phyloP scores from a whole-genome alignment of 495 filamentous ascomycete species.

The Parachaetomium inaequale region DNA sequence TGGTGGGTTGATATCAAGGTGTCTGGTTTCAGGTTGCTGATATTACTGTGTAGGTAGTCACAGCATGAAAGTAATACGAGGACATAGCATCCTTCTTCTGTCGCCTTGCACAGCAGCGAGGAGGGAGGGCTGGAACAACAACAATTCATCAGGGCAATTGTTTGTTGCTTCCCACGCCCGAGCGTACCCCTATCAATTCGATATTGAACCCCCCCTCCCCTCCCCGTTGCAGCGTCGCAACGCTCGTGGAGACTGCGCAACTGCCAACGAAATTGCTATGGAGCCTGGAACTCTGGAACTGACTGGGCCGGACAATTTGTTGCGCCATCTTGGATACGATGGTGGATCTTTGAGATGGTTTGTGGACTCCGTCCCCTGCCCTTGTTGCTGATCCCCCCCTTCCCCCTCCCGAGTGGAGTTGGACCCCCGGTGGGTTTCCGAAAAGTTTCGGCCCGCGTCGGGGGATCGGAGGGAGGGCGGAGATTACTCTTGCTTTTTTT shows the following conservation, averaged over 20 bases:
- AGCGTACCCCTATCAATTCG: neutral
- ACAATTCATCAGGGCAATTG: neutral
- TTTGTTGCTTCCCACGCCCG: neutral
- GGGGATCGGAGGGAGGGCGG: neutral
- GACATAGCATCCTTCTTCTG: neutral
- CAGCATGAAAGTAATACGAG: neutral
- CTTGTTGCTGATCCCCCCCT: neutral
- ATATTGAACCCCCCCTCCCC: neutral
- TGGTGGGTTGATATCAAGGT: too few relatives aligned
- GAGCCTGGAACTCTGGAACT: neutral
- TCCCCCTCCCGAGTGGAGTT: neutral
- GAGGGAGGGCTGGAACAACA: neutral
- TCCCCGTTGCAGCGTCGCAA: neutral
- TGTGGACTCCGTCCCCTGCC: too few relatives aligned
- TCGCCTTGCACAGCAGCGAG: neutral
- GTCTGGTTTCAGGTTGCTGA: neutral
- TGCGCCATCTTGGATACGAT: neutral
- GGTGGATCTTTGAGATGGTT: too few relatives aligned
- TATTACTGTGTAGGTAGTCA: neutral
- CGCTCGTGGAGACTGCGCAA: neutral
- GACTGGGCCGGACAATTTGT: neutral
- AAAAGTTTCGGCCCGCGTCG: neutral
- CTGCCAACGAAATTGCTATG: neutral
- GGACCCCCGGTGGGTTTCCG: neutral
- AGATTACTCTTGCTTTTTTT: neutral